Evolutionary conservation across 495 filamentous ascomycete species (phyloP), one percentile per base, ranked within the genome.

Genomic region (Pseudevernia furfuracea): DNA sequence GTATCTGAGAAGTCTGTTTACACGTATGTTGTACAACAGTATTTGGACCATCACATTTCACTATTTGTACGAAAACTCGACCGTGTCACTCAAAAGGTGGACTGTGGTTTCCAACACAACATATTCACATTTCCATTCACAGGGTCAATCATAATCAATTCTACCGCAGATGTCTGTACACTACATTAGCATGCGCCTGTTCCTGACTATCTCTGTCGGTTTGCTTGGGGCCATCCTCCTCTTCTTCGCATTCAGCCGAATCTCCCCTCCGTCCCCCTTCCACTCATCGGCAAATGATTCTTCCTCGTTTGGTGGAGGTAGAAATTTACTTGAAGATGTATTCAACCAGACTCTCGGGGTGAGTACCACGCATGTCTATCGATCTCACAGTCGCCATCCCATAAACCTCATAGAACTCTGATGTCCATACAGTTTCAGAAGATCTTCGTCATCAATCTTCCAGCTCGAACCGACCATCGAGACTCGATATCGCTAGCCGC

Each of bases 401-500:
- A 4, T 52, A 11, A 15, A 52, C 12, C 46, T 52, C 46, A 4
- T 52, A 11, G 5, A 52, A 3, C 46, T 52, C 46, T 52, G 46
- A 52, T 10, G 23, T 52, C 46, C 30, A 52, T 28, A 28, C 46
- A 52, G 46, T 52, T 52, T 28, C 46, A 52, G 46, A 52, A 52
- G 46, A 52, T 52, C 46, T 52, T 52, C 46, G 46, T 28, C 46
- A 52, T 52, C 46, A 52, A 52, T 28, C 46, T 52, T 52, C 46
- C 46, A 28, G 28, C 46, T 52, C 46, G 46, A 28, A 52, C 46
- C n/a, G 46, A 52, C 46, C 46, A 52, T 52, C 46, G 46, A 52
- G 46, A 52, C 25, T 52, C 46, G 25, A 28, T 52, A 23, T 52
- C 46, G 23, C 46, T 52, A 28, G 46, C 46, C 46, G 46, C 46